phyloP scores from a whole-genome alignment of 78 protist genomes.

The Isochrysis galbana region DNA sequence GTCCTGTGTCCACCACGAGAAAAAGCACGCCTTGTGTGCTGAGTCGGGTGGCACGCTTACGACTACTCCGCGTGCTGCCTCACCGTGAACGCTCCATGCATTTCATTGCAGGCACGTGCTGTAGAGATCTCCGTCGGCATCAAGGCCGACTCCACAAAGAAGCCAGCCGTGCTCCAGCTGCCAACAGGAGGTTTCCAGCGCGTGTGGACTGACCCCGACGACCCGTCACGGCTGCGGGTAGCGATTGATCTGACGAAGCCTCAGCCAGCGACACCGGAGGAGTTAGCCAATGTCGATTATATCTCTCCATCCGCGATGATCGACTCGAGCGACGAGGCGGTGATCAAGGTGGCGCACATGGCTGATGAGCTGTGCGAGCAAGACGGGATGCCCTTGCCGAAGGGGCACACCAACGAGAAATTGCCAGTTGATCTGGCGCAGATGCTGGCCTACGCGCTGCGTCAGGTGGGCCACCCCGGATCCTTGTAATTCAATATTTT shows the following conservation, averaged over 20 bases:
- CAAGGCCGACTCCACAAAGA: not conserved
- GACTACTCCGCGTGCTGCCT: no score
- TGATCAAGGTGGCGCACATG: not conserved
- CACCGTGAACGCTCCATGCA: no score
- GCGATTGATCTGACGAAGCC: not conserved
- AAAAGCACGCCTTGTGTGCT: no score
- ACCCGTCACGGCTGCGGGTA: not conserved
- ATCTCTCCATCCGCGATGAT: not conserved
- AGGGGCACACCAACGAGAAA: not conserved
- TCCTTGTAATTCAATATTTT: no score
- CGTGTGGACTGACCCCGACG: not conserved
- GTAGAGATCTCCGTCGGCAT: not conserved
- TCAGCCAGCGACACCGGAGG: not conserved
- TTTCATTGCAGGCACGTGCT: no score
- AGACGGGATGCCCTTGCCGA: not conserved
- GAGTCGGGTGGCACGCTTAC: no score
- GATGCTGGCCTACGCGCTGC: not conserved
- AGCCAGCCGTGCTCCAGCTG: not conserved
- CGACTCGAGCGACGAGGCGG: not conserved
- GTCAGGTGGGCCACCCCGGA: not conserved
- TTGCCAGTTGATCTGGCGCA: not conserved
- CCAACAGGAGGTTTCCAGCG: not conserved
- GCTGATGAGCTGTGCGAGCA: not conserved
- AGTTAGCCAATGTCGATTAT: not conserved
- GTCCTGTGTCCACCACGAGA: no score